These are phyloP conservation scores for Scopulariopsis brevicaulis DNA, from an alignment of 2,329 filamentous ascomycete genomes.

Conservation along the genomic window DNA sequence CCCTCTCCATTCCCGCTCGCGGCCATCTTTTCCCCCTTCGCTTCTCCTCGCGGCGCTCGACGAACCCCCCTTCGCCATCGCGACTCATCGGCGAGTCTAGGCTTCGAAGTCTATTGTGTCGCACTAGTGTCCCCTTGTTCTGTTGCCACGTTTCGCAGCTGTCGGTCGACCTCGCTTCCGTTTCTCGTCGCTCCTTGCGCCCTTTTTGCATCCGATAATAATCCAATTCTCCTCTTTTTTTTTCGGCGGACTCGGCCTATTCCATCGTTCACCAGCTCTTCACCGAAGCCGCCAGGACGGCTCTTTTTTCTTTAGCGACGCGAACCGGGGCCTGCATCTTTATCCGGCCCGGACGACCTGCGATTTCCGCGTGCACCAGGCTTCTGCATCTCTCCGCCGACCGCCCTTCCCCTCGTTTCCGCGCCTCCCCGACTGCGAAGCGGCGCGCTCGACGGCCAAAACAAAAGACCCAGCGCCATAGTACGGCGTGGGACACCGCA, in stretches of 20 bases:
- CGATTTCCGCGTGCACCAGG: background rate
- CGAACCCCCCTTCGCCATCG: background rate
- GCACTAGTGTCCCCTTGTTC: background rate
- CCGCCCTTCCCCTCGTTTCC: background rate
- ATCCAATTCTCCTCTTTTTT: background rate
- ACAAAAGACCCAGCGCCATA: background rate
- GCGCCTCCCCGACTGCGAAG: background rate
- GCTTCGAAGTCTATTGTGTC: background rate
- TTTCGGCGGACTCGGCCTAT: background rate
- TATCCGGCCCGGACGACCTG: background rate
- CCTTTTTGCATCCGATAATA: background rate
- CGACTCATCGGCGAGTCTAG: background rate
- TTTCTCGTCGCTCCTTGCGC: background rate
- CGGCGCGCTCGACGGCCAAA: background rate
- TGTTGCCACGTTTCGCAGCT: background rate
- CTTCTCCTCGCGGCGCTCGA: background rate
- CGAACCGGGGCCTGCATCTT: background rate
- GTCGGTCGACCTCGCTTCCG: background rate
- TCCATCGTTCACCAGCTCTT: background rate
- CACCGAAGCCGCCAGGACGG: background rate
- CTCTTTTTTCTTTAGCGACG: background rate
- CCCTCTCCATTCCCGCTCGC: background rate
- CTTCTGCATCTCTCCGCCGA: background rate
- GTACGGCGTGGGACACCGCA: background rate
- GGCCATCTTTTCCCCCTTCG: background rate